A percentile compares a stretch with the other conserved stretches of the same genome.
Conservation (phyloP, 139 green algal genomes). For the Haematococcus sp. region DNA sequence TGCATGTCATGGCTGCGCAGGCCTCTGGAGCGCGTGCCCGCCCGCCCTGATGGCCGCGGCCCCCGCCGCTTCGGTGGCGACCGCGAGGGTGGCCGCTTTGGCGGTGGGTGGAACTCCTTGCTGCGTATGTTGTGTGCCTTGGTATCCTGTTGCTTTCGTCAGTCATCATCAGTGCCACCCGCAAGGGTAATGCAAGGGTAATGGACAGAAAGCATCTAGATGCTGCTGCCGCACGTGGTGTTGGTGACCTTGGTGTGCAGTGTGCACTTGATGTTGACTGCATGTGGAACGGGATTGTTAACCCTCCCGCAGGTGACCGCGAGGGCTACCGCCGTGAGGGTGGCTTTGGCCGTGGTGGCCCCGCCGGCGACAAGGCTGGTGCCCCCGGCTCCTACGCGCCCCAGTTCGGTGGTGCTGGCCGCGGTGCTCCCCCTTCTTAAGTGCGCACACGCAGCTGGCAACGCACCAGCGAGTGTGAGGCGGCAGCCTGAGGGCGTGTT, state of each 20-base stretch:
- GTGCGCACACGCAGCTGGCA: no score
- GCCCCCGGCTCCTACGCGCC: constrained; percentile 59
- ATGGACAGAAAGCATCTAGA: no score
- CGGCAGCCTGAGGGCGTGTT: no score
- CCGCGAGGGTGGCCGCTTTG: constrained; percentile 21
- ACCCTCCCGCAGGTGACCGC: constrained; percentile 48
- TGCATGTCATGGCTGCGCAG: neutral
- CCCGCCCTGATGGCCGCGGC: constrained; percentile 40
- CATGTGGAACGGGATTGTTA: no score
- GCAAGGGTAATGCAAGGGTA: no score
- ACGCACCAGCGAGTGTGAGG: no score
- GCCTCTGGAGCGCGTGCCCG: constrained; percentile 25
- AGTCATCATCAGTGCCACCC: no score
- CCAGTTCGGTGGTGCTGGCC: constrained; percentile 48
- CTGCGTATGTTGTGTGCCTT: no score
- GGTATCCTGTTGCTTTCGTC: no score
- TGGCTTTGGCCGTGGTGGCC: constrained; percentile 58
- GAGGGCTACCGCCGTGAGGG: constrained; percentile 63
- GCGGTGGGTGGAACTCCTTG: neutral
- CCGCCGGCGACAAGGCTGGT: constrained; percentile 46
- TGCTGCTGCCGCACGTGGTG: no score
- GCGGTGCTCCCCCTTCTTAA: neutral
- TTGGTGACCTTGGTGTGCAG: no score
- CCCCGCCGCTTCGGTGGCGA: constrained; percentile 57
- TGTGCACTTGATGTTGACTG: no score